phyloP scores from a whole-genome alignment of 306 rosid species.

The Pterocarpus macrocarpus region DNA sequence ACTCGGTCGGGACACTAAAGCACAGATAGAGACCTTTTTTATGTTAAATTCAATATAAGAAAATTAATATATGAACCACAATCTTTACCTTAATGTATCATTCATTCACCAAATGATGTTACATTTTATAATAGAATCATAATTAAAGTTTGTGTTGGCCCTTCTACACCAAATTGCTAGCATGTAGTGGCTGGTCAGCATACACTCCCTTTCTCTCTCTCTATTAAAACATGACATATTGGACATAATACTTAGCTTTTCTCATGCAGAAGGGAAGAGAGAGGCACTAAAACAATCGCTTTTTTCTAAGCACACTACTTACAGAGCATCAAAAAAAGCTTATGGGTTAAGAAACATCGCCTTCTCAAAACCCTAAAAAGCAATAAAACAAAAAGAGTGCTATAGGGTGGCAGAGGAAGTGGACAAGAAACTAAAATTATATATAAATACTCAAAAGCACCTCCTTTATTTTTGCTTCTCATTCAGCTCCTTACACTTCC shows the following conservation, averaged over 20 bases:
- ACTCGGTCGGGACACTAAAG: slow-evolving; percentile 65
- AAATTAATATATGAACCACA: slow-evolving; percentile 31
- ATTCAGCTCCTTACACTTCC: slow-evolving; percentile 37
- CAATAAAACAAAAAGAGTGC: slow-evolving; percentile 75
- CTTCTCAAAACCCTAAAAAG: slow-evolving; percentile 89
- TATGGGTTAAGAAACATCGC: slow-evolving; percentile 78
- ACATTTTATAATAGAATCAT: slow-evolving; percentile 38
- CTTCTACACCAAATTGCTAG: slow-evolving; percentile 43
- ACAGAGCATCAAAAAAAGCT: slow-evolving; percentile 64
- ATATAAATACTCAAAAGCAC: slow-evolving; percentile 76
- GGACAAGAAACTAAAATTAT: slow-evolving; percentile 51
- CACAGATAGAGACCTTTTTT: slow-evolving; percentile 46
- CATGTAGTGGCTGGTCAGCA: slow-evolving; percentile 48
- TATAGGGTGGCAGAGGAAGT: slow-evolving; percentile 29
- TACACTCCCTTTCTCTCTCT: slow-evolving; percentile 33
- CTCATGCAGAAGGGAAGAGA: slow-evolving; percentile 62
- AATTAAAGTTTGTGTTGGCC: slow-evolving; percentile 54
- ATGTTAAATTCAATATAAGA: slow-evolving; percentile 24
- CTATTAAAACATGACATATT: slow-evolving; percentile 42
- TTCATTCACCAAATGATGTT: slow-evolving; percentile 40
- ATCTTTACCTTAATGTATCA: slow-evolving; percentile 50
- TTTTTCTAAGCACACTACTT: slow-evolving; percentile 50
- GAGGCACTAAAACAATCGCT: slow-evolving; percentile 58
- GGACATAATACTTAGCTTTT: slow-evolving; percentile 49
- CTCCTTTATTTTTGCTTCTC: slow-evolving; percentile 70